Conservation (phyloP, 768 basidiomycete species). For the Pulveroboletus sp. region DNA sequence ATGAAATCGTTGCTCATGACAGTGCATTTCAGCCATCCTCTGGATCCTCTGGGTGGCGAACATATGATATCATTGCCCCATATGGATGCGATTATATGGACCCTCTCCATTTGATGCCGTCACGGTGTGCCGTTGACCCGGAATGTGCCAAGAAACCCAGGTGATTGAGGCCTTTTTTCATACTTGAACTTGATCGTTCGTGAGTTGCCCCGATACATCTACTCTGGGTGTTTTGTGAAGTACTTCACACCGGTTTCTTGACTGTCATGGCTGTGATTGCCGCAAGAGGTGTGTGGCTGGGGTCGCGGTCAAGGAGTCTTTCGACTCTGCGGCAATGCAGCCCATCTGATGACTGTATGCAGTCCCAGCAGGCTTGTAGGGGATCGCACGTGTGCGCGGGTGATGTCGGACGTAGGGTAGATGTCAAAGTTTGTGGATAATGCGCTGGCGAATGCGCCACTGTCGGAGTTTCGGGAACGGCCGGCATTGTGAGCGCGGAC, state of each 20-base stretch:
- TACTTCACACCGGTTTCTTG: slow-evolving; percentile 29
- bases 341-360: slow-evolving; percentile 19
- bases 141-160: slow-evolving; percentile 28
- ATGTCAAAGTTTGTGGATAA: neutral
- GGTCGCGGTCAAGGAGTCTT: slow-evolving; percentile 31
- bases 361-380: no score
- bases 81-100: slow-evolving; percentile 7
- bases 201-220: slow-evolving; percentile 14
- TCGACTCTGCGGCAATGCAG: slow-evolving; percentile 11
- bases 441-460: slow-evolving; percentile 11
- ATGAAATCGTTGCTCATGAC: neutral
- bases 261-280: slow-evolving; percentile 25
- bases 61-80: slow-evolving; percentile 19
- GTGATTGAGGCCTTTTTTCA: slow-evolving; percentile 34
- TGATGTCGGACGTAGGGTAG: neutral
- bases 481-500: slow-evolving; percentile 20
- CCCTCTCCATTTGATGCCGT: slow-evolving; percentile 1
- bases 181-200: slow-evolving; percentile 36
- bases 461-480: slow-evolving; percentile 30
- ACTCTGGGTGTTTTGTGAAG: slow-evolving; percentile 17
- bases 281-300: slow-evolving; percentile 27
- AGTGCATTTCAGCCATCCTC: slow-evolving; percentile 30
- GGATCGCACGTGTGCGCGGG: neutral
- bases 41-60: slow-evolving; percentile 41
- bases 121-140: neutral